Evolutionary conservation across 2,329 filamentous ascomycete species (phyloP).

Genomic region (Fusarium cicatricum): DNA sequence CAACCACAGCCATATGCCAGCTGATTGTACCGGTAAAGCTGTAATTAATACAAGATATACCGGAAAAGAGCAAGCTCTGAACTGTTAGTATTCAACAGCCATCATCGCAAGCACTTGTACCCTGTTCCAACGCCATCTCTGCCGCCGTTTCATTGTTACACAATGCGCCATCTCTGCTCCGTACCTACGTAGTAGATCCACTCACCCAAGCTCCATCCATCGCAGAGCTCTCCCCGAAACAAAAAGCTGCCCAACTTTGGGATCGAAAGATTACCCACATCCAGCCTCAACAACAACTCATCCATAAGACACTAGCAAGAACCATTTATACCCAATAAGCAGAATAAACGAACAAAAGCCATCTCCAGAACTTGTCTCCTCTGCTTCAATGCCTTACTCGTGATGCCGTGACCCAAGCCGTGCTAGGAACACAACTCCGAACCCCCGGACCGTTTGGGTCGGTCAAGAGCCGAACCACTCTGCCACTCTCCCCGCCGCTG

Average conservation of each 20-base stretch:
- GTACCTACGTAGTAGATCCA: constrained; percentile 30
- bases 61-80: no score
- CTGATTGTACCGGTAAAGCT: no score
- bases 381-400: no score
- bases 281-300: background rate
- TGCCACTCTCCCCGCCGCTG: background rate
- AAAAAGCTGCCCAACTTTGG: constrained; percentile 13
- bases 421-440: background rate
- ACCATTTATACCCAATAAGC: no score
- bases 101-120: no score
- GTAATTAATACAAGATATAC: no score
- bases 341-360: no score
- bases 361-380: no score
- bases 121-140: no score
- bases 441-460: constrained; percentile 14
- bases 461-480: background rate
- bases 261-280: constrained; percentile 29
- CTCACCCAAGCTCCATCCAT: constrained; percentile 27
- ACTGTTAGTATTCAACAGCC: no score
- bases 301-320: no score
- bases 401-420: background rate
- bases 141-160: background rate
- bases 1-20: background rate
- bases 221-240: background rate
- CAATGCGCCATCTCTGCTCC: no score